phyloP scores from a whole-genome alignment of 2,329 filamentous ascomycete genomes.

The Diplodia seriata region DNA sequence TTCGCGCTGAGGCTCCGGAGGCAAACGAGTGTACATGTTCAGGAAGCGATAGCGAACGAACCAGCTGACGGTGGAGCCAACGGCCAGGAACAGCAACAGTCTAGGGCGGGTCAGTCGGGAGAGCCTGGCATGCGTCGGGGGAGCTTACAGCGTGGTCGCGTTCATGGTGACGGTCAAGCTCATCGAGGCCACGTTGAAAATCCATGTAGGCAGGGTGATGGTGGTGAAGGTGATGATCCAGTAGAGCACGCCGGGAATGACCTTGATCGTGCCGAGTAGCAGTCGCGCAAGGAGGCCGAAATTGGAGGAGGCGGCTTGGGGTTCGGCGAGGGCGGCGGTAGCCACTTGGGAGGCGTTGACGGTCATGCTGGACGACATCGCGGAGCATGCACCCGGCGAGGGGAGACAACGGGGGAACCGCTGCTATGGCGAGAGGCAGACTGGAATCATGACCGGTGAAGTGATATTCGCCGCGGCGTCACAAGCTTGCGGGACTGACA shows the following conservation, averaged over 20 bases:
- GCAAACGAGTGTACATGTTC: constrained; percentile 94
- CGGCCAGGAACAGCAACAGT: constrained; percentile 71
- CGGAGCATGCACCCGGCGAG: neutral
- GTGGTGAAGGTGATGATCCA: constrained; percentile 85
- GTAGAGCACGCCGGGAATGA: constrained; percentile 69
- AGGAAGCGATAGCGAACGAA: constrained; percentile 93
- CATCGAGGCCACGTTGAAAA: constrained; percentile 89
- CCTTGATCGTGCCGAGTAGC: constrained; percentile 57
- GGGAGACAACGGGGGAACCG: neutral
- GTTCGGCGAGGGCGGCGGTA: constrained; percentile 22
- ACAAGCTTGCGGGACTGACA: constrained; percentile 19
- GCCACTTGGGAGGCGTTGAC: constrained; percentile 4
- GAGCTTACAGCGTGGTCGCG: constrained; percentile 83
- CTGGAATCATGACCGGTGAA: neutral
- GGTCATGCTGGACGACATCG: constrained; percentile 17
- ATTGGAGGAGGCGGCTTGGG: constrained; percentile 37
- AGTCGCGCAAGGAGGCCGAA: constrained; percentile 57
- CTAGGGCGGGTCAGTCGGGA: constrained; percentile 55
- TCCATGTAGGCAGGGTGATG: constrained; percentile 85
- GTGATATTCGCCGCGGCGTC: neutral
- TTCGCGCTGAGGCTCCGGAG: constrained; percentile 93
- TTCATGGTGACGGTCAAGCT: constrained; percentile 99
- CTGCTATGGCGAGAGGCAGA: constrained; percentile 9
- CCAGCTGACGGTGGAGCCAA: constrained; percentile 90
- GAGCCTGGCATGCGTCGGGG: neutral